Base-by-base conservation (phyloP, 768 basidiomycete species). In the Royoungia palumana region DNA sequence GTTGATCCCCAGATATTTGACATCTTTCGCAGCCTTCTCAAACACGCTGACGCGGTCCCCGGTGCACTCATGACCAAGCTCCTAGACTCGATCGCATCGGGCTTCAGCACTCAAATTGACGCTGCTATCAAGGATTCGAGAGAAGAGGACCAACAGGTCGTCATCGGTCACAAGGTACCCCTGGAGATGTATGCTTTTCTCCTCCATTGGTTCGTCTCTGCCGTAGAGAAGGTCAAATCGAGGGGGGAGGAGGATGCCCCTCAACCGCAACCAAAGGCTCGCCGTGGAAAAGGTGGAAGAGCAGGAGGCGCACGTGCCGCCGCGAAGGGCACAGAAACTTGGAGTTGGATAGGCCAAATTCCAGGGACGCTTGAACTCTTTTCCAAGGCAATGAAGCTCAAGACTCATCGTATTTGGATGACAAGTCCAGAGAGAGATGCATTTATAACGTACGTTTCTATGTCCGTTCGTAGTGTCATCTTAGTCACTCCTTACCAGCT, bases 111-210 rank as follows among this genome's bases (percentile, higher is more conserved):
- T 2, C 84, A 92, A 66, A 72, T 92, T 37, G 92, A 94, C 17
- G 74, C 79, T 19, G 82, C 89, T 4, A 60, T 77, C 25, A 78
- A 77, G 44, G 89, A 92, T 54, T 68, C 89, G 21, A 83, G 88
- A 9, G 72, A 78, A 6, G 89, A 86, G 22, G 80, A 85, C 41
- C 78, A 83, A 49, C 75, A 85, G 48, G 72, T 75, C 2, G 75
- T 79, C 58, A 67, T 77, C 54, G 60, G 72, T 0, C 92, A 93
- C 66, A 89, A 85, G 64, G 55, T 63, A 4, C 81, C 91, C 0
- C 74, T 99, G 51, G 96, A 98, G 66, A 84, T 89, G 75, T 97
- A 91, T 65, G 88, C 87, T 7, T 97, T 98, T 64, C 72, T 97
- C 21, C 69, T 96, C n/a, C 77, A 85, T 51, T 97, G 94, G 94